These are phyloP conservation scores for Exserohilum turcica DNA, from an alignment of 2,329 filamentous ascomycete species.

Conservation along the genomic window DNA sequence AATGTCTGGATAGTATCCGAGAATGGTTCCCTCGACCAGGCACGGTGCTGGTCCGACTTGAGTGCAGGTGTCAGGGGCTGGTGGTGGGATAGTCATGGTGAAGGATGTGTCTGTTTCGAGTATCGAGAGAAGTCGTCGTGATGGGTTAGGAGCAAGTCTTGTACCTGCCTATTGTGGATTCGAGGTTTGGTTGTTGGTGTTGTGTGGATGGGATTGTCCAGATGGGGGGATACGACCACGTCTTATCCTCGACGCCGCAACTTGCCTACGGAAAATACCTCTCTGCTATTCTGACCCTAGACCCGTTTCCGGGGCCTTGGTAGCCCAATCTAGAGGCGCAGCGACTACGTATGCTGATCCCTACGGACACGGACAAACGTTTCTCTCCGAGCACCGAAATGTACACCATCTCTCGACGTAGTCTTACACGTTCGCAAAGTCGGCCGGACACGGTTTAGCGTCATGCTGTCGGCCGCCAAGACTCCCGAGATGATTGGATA, in stretches of 20 bases:
- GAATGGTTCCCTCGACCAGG: conserved; percentile 55
- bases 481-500: background rate
- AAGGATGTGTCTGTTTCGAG: background rate
- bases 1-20: conserved; percentile 60
- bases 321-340: conserved; percentile 7
- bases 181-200: background rate
- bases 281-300: conserved; percentile 4
- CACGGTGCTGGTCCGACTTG: conserved; percentile 40
- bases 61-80: conserved; percentile 24
- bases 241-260: conserved; percentile 21
- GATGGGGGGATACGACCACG: background rate
- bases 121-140: background rate
- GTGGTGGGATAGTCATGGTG: conserved; percentile 28
- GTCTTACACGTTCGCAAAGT: background rate
- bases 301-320: background rate
- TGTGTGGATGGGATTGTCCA: background rate
- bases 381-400: no score
- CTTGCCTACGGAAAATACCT: conserved; percentile 1
- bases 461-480: conserved; percentile 8
- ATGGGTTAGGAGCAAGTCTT: no score
- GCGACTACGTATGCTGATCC: conserved; percentile 4
- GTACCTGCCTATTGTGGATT: background rate
- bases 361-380: no score
- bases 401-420: no score
- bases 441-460: background rate